Conservation (phyloP, 805 yeast genomes). For the Yarrowia bubula region DNA sequence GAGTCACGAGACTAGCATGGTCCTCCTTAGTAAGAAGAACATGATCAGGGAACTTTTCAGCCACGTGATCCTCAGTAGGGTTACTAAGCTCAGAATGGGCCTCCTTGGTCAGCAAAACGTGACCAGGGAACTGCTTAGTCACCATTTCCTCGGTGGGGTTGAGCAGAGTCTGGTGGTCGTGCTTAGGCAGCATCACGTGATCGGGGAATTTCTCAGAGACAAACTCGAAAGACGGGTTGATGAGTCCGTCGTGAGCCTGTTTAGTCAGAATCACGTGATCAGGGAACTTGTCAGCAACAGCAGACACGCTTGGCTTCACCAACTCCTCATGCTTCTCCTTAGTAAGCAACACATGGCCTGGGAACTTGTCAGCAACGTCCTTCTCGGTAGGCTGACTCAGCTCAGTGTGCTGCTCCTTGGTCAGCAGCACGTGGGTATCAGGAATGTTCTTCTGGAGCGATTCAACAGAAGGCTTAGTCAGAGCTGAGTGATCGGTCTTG, state of each 20-base stretch:
- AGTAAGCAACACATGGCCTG: background rate
- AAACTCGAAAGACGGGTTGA: background rate
- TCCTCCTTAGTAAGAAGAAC: slow-evolving; percentile 1
- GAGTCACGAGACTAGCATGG: background rate
- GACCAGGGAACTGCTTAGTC: background rate
- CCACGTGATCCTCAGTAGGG: background rate
- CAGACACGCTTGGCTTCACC: background rate
- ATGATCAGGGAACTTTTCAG: background rate
- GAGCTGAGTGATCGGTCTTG: background rate
- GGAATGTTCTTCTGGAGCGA: slow-evolving; percentile 21
- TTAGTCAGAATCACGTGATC: background rate
- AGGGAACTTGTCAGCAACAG: slow-evolving; percentile 20
- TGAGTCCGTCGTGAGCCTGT: slow-evolving; percentile 9
- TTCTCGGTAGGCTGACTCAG: background rate
- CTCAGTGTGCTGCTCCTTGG: background rate
- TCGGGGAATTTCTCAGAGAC: slow-evolving; percentile 6
- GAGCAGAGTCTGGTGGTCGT: background rate
- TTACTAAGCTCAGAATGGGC: background rate
- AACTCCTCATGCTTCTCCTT: background rate
- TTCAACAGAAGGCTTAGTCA: slow-evolving; percentile 30
- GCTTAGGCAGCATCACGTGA: slow-evolving; percentile 4
- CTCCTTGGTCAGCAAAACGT: slow-evolving; percentile 2
- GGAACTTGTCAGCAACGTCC: background rate
- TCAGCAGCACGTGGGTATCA: background rate
- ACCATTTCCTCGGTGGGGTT: background rate